Conservation (phyloP, 2,329 filamentous ascomycete genomes). For the Ceratocystis destructans region DNA sequence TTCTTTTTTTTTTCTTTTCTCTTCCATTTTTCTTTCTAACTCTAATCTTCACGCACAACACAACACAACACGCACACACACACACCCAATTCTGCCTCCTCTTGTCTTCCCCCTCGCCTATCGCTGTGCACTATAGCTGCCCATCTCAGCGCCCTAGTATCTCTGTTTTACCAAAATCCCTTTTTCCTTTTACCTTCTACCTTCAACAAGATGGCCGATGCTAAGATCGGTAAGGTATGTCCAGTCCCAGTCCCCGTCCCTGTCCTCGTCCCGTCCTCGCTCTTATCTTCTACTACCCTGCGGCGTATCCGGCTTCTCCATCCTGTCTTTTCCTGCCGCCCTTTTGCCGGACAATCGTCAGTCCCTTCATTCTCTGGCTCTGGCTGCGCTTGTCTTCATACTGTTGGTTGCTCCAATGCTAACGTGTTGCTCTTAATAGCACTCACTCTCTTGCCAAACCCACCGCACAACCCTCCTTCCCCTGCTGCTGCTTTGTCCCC, state of each 20-base stretch:
- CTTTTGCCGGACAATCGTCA: not conserved
- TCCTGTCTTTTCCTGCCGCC: not conserved
- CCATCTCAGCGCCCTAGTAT: not conserved
- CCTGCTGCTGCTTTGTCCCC: not conserved
- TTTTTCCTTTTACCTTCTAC: not conserved
- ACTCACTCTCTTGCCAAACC: not conserved
- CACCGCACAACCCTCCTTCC: not conserved
- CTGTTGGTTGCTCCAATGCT: not conserved
- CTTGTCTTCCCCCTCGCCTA: not conserved
- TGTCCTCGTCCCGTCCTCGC: not conserved
- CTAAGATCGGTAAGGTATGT: slow-evolving; percentile 18
- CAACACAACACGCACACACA: not conserved
- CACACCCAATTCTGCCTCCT: not conserved
- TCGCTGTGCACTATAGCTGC: not conserved
- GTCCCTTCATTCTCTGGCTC: not conserved
- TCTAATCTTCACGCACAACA: not conserved
- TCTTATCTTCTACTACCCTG: not conserved
- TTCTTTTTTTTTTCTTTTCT: not conserved
- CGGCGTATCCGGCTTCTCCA: not conserved
- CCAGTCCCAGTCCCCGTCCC: too few species aligned
- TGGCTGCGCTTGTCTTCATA: too few species aligned
- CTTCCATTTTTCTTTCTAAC: not conserved
- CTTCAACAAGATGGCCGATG: slow-evolving; percentile 12
- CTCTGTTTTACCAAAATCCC: not conserved
- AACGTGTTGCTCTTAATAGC: not conserved